Evolutionary conservation across 495 filamentous ascomycete genomes (phyloP), one percentile per base, ranked within the genome.

Genomic region (Annulohypoxylon moriforme): DNA sequence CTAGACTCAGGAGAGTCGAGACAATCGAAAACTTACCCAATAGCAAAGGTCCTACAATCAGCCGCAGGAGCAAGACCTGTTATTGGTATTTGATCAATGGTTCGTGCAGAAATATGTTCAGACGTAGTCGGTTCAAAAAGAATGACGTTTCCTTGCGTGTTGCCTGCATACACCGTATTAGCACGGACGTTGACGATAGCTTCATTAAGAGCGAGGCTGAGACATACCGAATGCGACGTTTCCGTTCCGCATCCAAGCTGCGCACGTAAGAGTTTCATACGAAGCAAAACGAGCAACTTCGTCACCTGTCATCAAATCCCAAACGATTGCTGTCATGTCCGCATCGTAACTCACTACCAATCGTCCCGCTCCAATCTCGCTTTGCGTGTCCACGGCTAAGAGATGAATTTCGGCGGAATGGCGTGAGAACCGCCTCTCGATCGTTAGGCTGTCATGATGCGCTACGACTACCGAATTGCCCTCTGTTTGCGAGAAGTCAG

Each of bases 41-140:
- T 93, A 14, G 96, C 95, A 86, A 96, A 98, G 25, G 96, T 97
- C 71, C 93, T 91, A 81, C 94, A 98, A 80, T 99, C 96, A n/a
- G 91, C 83, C 38, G 90, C 88, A 13, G 96, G 96, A 50, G 96
- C 95, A 63, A 99, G 82, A 59, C 96, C 91, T 60, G 94, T 97
- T 61, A 99, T 91, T 27, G 96, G 92, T 75, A 88, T 87, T 69
- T 98, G 93, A 77, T 93, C 95, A 65, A 98, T 95, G 0, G 96
- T 99, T 70, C 94, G 87, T 55, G 94, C 89, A 25, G 95, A 96
- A 56, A 97, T 91, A 76, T 98, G 94, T 74, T 99, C 96, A 46
- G 93, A 94, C 6, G 94, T 95, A 10, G 91, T 89, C 3, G 96
- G 96, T 76, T 98, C 94, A 77, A 99, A 99, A 24, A 98, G 83